Conservation (phyloP, 164 flowering plant genomes). For the Piper longum region DNA sequence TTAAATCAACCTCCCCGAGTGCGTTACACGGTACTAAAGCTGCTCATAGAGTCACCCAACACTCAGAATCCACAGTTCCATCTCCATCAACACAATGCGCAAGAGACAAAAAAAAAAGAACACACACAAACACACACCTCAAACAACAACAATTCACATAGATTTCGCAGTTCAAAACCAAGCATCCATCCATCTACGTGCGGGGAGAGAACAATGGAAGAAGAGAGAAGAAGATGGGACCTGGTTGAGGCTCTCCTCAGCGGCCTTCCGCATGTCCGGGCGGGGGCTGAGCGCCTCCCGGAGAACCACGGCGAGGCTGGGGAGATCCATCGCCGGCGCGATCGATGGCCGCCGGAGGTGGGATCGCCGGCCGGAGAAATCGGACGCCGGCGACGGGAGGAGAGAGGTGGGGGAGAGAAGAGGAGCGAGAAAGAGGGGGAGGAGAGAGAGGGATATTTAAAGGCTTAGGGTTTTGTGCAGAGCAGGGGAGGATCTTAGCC, state of each 20-base stretch:
- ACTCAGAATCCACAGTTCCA: neutral
- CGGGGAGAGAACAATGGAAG: neutral
- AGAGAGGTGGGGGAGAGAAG: neutral
- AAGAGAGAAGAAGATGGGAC: constrained; percentile 14
- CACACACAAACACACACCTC: too few species aligned
- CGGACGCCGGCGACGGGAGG: too few species aligned
- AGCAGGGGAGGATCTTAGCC: neutral
- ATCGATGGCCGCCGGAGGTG: neutral
- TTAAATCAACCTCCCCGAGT: constrained; percentile 29
- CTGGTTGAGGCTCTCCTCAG: constrained; percentile 87
- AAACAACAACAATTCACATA: too few species aligned
- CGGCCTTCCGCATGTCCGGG: constrained; percentile 80
- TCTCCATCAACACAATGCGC: too few species aligned
- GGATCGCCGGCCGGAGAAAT: neutral
- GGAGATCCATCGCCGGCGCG: constrained; percentile 60
- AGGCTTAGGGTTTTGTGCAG: neutral
- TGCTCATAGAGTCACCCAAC: constrained; percentile 12
- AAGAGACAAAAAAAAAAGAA: too few species aligned
- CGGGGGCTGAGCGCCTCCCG: constrained; percentile 85
- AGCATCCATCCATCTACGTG: too few species aligned
- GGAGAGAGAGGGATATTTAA: neutral
- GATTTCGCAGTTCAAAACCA: too few species aligned
- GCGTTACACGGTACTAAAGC: constrained; percentile 78
- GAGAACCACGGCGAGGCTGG: constrained; percentile 51
- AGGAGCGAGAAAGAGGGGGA: neutral